phyloP scores from a whole-genome alignment of 768 basidiomycete species.

The Collybiopsis confluens region DNA sequence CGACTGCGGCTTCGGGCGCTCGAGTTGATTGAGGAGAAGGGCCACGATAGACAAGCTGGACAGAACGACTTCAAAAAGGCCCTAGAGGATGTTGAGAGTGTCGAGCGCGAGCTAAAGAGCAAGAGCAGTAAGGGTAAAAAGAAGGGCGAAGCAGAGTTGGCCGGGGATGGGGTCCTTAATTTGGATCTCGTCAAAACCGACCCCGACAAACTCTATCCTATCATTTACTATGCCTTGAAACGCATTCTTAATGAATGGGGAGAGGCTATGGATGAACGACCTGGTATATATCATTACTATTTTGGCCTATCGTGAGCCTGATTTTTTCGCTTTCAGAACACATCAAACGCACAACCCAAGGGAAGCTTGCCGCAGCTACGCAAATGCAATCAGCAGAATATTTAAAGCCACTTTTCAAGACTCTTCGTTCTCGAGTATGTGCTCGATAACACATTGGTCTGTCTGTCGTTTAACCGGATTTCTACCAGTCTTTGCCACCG shows the following conservation, averaged over 20 bases:
- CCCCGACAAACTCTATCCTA: constrained; percentile 91
- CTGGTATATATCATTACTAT: constrained; percentile 49
- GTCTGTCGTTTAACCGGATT: not conserved
- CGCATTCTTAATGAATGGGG: constrained; percentile 94
- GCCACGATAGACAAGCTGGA: constrained; percentile 71
- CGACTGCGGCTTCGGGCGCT: constrained; percentile 85
- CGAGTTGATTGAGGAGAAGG: constrained; percentile 92
- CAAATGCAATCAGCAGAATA: constrained; percentile 96
- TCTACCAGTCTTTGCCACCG: constrained; percentile 59
- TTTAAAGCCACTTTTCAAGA: constrained; percentile 93
- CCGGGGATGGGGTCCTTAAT: constrained; percentile 63
- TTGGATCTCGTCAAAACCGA: constrained; percentile 80
- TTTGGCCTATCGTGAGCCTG: not conserved
- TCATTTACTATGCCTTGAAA: constrained; percentile 96
- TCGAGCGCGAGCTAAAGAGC: constrained; percentile 60
- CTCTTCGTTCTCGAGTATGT: constrained; percentile 80
- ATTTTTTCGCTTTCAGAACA: constrained; percentile 40
- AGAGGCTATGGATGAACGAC: constrained; percentile 89
- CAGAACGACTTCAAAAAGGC: constrained; percentile 95
- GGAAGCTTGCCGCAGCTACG: constrained; percentile 91
- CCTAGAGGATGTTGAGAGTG: constrained; percentile 81
- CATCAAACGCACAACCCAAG: constrained; percentile 84
- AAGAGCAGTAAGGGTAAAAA: constrained; percentile 58
- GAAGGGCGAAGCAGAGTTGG: constrained; percentile 57
- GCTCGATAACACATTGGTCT: not conserved